Base-by-base conservation (phyloP, 2,329 filamentous ascomycete genomes). In the Neonectria magnoliae region DNA sequence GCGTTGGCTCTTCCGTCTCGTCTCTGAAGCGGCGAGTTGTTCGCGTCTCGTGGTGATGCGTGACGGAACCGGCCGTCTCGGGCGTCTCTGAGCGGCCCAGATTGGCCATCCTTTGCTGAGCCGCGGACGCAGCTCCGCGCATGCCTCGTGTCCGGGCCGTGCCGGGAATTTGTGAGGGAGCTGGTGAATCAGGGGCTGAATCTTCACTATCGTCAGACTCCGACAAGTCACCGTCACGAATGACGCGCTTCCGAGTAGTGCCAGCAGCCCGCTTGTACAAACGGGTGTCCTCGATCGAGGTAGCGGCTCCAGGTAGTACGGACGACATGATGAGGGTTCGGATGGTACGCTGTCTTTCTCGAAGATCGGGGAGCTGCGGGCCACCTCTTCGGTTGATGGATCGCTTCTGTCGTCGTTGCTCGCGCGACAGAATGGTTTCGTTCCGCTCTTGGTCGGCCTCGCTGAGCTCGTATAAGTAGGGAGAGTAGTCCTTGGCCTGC, bases 131-230 rank as follows among this genome's bases (percentile, higher is more conserved):
- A 16, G 95, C 95, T 57, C 93, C 94, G 61, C 95, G 90, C 88
- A 98, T 94, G 53, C 91, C 91, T 76, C 95, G 88, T 9, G 94
- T 97, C 67, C 95, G 88, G 41, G 94, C 91, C 1, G 94, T 97
- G 50, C 93, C 82, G 41, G 88, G 84, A 50, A 94, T 81, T 68
- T 92, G 88, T 7, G 91, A 89, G 41, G 91, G 86, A 2, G 91
- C 92, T 3, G 94, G 94, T n/a, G 94, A 97, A 64, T 97, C 94
- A 18, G 91, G 89, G 1, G 86, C 89, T 1, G 93, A 97, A 63
- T 97, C 93, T 61, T 98, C 95, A 76, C 93, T 97, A 29, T 97
- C 94, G 53, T 95, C 93, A 1, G 96, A 95, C 59, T 98, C 95
- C 0, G 93, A 97, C 7, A 90, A 75, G 60, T 96, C 93, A 62